Evolutionary conservation across 2,329 filamentous ascomycete species (phyloP).

Genomic region (Trichoderma breve): DNA sequence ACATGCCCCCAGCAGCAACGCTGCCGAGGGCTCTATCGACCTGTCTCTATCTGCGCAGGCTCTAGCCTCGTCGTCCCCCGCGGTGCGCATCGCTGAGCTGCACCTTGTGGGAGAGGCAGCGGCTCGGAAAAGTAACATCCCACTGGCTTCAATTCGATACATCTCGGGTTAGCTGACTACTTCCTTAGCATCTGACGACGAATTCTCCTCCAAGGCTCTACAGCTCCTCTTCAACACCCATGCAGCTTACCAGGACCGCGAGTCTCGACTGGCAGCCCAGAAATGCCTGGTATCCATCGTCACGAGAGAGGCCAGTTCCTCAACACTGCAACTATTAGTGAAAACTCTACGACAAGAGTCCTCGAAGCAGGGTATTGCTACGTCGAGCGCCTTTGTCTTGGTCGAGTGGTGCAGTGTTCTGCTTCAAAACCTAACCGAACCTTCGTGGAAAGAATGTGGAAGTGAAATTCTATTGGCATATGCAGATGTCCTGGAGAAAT

Average conservation of each 20-base stretch:
- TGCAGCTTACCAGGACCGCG: conserved; percentile 79
- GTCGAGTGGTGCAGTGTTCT: conserved; percentile 85
- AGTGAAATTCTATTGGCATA: conserved; percentile 65
- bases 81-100: conserved; percentile 53
- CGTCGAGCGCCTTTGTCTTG: conserved; percentile 80
- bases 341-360: conserved; percentile 68
- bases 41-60: conserved; percentile 38
- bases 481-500: conserved; percentile 75
- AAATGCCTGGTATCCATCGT: conserved; percentile 71
- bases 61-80: conserved; percentile 62
- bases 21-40: conserved; percentile 5
- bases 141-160: conserved; percentile 6
- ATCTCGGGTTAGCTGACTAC: conserved; percentile 23
- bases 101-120: conserved; percentile 57
- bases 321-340: conserved; percentile 63
- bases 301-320: conserved; percentile 50
- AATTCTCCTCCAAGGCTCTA: conserved; percentile 51
- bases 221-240: conserved; percentile 85
- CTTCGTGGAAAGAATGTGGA: conserved; percentile 63
- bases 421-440: conserved; percentile 66
- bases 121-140: conserved; percentile 48
- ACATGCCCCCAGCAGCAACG: conserved; percentile 7
- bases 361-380: conserved; percentile 72
- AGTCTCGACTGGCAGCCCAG: conserved; percentile 80
- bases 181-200: conserved; percentile 43